Conservation (phyloP, 1,284 basidiomycete species). For the Ganoderma multipileum region DNA sequence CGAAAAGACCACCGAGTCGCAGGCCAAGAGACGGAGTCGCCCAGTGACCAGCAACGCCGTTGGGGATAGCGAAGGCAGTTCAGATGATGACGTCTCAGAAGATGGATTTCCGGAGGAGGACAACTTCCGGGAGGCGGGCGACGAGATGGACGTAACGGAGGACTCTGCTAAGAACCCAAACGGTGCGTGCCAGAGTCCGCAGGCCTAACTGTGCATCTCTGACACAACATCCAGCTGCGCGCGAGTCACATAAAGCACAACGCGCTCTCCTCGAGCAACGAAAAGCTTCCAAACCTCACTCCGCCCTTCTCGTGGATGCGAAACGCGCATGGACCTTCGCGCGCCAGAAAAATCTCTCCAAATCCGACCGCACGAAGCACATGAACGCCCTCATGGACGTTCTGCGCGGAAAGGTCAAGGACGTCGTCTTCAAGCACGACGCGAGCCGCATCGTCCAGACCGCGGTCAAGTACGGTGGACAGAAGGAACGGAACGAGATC, state of each 20-base stretch:
- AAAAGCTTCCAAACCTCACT: conserved; percentile 80
- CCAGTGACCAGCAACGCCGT: conserved; percentile 54
- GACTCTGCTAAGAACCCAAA: conserved; percentile 55
- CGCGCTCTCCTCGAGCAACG: conserved; percentile 68
- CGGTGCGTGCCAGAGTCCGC: conserved; percentile 46
- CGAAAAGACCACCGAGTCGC: conserved; percentile 40
- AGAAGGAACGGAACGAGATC: conserved; percentile 79
- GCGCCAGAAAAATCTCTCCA: conserved; percentile 73
- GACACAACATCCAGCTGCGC: conserved; percentile 48
- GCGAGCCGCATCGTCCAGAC: conserved; percentile 90
- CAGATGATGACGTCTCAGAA: conserved; percentile 42
- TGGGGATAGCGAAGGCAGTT: conserved; percentile 40
- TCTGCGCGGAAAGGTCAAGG: conserved; percentile 80
- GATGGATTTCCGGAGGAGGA: conserved; percentile 41
- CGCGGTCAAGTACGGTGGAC: conserved; percentile 83
- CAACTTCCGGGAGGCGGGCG: conserved; percentile 34
- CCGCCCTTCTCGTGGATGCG: conserved; percentile 72
- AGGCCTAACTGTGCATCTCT: background rate
- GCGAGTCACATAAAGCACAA: conserved; percentile 74
- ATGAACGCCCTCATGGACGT: conserved; percentile 75
- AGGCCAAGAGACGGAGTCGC: conserved; percentile 55
- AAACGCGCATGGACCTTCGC: conserved; percentile 87
- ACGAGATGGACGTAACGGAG: conserved; percentile 26
- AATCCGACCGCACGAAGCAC: conserved; percentile 77
- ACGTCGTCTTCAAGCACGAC: conserved; percentile 90